Evolutionary conservation across 2,329 filamentous ascomycete genomes (phyloP).

Genomic region (Fusarium transvaalense): DNA sequence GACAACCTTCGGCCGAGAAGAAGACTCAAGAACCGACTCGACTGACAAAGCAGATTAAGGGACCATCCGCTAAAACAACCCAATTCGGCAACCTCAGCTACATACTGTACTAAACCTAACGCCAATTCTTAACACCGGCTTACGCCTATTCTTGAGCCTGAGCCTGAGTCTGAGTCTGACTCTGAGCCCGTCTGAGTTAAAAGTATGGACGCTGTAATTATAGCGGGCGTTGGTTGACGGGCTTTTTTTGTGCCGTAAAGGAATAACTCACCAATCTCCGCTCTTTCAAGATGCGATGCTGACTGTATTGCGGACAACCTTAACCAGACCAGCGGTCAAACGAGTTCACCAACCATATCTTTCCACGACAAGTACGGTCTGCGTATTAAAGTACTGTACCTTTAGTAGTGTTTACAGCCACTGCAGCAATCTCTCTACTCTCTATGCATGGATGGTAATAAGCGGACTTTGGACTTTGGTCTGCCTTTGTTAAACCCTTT

Average conservation of each 20-base stretch:
- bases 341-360: slow-evolving; percentile 9
- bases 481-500: slow-evolving; percentile 12
- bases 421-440: slow-evolving; percentile 1
- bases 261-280: slow-evolving; percentile 33
- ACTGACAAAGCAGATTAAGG: slow-evolving; percentile 43
- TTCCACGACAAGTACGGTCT: slow-evolving; percentile 19
- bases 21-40: slow-evolving; percentile 1
- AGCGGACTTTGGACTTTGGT: slow-evolving; percentile 28
- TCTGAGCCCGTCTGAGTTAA: not conserved
- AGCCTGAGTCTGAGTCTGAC: not conserved
- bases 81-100: slow-evolving; percentile 15
- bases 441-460: not conserved
- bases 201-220: not conserved
- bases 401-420: slow-evolving; percentile 15
- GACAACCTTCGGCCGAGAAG: slow-evolving; percentile 31
- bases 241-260: slow-evolving; percentile 5
- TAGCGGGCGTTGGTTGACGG: slow-evolving; percentile 18
- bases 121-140: slow-evolving; percentile 14
- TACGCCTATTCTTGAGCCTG: slow-evolving; percentile 11
- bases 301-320: slow-evolving; percentile 36
- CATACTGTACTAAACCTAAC: no score
- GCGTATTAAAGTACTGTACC: slow-evolving; percentile 9
- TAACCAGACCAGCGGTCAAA: slow-evolving; percentile 43
- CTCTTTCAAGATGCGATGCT: slow-evolving; percentile 32
- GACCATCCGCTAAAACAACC: slow-evolving; percentile 27